Conservation (phyloP, 177 flowering plant genomes). For the Vitis hybrid region DNA sequence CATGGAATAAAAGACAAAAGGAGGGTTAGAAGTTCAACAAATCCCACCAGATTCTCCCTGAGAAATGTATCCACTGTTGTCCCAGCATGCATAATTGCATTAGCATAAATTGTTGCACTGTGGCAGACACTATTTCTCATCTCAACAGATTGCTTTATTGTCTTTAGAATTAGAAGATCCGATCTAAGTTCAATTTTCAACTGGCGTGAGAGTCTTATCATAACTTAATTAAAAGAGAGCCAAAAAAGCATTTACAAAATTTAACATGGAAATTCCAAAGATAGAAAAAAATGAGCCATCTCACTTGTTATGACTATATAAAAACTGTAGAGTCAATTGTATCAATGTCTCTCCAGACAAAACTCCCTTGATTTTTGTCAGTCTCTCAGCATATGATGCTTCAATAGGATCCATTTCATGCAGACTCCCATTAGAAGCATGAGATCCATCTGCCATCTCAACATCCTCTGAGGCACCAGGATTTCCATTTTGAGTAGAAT, state of each 20-base stretch:
- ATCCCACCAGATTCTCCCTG: slow-evolving; percentile 77
- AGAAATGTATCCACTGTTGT: slow-evolving; percentile 93
- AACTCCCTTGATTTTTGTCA: slow-evolving; percentile 67
- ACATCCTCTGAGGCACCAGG: slow-evolving; percentile 50
- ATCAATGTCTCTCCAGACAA: slow-evolving; percentile 86
- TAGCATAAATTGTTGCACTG: slow-evolving; percentile 90
- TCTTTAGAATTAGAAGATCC: slow-evolving; percentile 84
- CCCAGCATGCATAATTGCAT: slow-evolving; percentile 99
- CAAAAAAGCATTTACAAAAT: not conserved
- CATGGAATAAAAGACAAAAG: not conserved
- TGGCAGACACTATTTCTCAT: slow-evolving; percentile 96
- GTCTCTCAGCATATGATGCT: slow-evolving; percentile 57
- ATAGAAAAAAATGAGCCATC: slow-evolving; percentile 9
- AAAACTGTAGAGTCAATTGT: slow-evolving; percentile 77
- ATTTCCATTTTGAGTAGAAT: slow-evolving; percentile 41
- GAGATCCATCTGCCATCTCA: slow-evolving; percentile 61
- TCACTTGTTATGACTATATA: slow-evolving; percentile 88
- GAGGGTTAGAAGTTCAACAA: no score
- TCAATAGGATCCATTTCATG: slow-evolving; percentile 54
- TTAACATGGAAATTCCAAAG: not conserved
- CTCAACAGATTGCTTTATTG: slow-evolving; percentile 91
- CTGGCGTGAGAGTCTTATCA: not conserved
- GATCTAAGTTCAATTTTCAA: slow-evolving; percentile 47
- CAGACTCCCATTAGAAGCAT: slow-evolving; percentile 24
- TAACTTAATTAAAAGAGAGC: not conserved